Conservation (phyloP, 768 basidiomycete species). For the Suillus paluster region DNA sequence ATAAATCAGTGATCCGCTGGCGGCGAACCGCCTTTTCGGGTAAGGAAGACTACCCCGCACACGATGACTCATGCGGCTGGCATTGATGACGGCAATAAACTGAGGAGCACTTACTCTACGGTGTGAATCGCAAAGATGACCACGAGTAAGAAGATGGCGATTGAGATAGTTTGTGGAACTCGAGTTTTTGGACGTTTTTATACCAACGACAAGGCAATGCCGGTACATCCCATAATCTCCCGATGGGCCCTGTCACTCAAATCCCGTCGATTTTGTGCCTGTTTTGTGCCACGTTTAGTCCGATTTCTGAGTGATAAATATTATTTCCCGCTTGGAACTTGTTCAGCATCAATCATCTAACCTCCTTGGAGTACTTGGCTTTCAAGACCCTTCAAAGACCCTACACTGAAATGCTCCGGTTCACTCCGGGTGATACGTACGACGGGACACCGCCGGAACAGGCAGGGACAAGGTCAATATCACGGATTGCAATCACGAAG, state of each 20-base stretch:
- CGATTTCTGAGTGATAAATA: background rate
- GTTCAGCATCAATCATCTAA: conserved; percentile 2
- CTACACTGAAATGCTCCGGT: conserved; percentile 3
- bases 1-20: conserved; percentile 21
- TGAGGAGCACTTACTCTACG: conserved; percentile 22
- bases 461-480: background rate
- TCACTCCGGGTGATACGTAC: conserved; percentile 6
- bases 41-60: conserved; percentile 5
- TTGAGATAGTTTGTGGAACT: conserved; percentile 2
- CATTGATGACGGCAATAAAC: background rate
- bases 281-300: background rate
- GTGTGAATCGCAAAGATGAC: conserved; percentile 9
- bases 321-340: background rate
- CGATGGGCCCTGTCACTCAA: conserved; percentile 15
- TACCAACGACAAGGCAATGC: conserved; percentile 27
- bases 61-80: background rate
- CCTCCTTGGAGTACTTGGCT: background rate
- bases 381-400: too few species aligned
- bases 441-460: conserved; percentile 8
- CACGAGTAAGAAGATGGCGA: conserved; percentile 10
- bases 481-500: background rate
- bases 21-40: conserved; percentile 7
- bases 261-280: background rate
- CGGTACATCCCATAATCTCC: conserved; percentile 38
- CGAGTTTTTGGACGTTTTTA: conserved; percentile 22